Base-by-base conservation (phyloP, 2,329 filamentous ascomycete species). In the Aspergillus novofumigatus region DNA sequence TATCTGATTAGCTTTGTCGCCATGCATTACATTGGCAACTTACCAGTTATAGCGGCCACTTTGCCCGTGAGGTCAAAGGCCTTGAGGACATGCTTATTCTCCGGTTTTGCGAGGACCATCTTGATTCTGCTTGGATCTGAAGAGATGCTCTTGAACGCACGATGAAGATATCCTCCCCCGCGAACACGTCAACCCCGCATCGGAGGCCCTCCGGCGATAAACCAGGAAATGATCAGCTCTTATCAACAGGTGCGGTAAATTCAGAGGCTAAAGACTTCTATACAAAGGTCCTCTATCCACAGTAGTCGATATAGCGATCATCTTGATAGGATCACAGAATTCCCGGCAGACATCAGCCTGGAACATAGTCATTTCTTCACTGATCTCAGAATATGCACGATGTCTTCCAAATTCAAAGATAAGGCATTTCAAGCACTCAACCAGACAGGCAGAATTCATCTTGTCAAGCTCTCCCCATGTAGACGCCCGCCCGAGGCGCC, bases 51-150 rank as follows among this genome's bases (percentile, higher is more conserved):
- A 17, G 60, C 59, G 25, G 64, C 66, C 48, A 69, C 67, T 54
- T 68, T 70, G 52, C 68, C 68, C 3, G 63, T 60, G 14, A 71
- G 59, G 57, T 66, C 62, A 48, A 71, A 71, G 9, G 64, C 61
- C 49, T 69, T 66, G 29, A 66, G 57, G 7, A 70, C 67, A 29
- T 65, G 63, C 9, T 61, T 62, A 51, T 68, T 66, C 38, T 60
- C 53, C 9, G 66, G 64, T n/a, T 69, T 54, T 42, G 59, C 41
- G 50, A 64, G 59, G n/a, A 69, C 67, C 67, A 69, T 69, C 17
- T 54, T 61, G 58, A 17, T 7, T 3, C 6, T 38, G 32, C 6
- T 32, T 38, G 32, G 17, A 3, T 45, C n/a, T 23, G 42, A 23
- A 23, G 42, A 45, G 42, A 17, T 38, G 32, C 32, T n/a, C n/a